These are phyloP conservation scores for Canavalia gladiata DNA, from an alignment of 306 rosid species.

Conservation along the genomic window DNA sequence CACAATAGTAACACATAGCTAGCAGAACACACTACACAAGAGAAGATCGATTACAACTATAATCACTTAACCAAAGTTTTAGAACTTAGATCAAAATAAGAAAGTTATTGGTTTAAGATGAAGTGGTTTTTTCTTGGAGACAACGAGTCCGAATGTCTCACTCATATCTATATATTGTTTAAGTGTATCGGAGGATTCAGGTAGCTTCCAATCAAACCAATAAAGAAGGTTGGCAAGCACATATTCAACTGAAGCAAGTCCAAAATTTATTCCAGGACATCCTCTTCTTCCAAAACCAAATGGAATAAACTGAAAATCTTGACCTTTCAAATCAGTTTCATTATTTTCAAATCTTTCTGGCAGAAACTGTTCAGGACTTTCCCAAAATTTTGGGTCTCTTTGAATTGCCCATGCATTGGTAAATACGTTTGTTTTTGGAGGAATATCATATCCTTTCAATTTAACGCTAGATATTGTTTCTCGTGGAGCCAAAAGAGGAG, in stretches of 20 bases:
- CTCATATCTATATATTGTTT: constrained; percentile 41
- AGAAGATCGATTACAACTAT: background rate
- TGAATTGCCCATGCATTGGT: constrained; percentile 66
- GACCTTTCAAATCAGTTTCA: constrained; percentile 21
- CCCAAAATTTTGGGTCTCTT: constrained; percentile 47
- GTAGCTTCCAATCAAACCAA: constrained; percentile 49
- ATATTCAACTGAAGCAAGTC: constrained; percentile 14
- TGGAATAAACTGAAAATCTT: constrained; percentile 31
- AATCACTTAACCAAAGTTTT: background rate
- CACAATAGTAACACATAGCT: too few relatives aligned
- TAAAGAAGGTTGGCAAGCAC: constrained; percentile 55
- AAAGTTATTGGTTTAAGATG: constrained; percentile 11
- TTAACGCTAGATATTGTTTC: constrained; percentile 40
- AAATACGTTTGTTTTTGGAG: constrained; percentile 45
- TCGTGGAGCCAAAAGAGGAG: constrained; percentile 52
- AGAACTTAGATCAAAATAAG: background rate
- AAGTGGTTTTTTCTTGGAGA: constrained; percentile 46
- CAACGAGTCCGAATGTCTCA: constrained; percentile 9
- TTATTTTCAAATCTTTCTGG: constrained; percentile 52
- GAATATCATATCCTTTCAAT: constrained; percentile 57
- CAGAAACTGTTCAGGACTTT: constrained; percentile 38
- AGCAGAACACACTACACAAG: background rate
- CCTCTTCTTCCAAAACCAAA: constrained; percentile 52
- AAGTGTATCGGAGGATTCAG: background rate
- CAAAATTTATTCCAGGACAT: constrained; percentile 53